Conservation (phyloP, 179 eudicot genomes). For the Nepenthes alata region DNA sequence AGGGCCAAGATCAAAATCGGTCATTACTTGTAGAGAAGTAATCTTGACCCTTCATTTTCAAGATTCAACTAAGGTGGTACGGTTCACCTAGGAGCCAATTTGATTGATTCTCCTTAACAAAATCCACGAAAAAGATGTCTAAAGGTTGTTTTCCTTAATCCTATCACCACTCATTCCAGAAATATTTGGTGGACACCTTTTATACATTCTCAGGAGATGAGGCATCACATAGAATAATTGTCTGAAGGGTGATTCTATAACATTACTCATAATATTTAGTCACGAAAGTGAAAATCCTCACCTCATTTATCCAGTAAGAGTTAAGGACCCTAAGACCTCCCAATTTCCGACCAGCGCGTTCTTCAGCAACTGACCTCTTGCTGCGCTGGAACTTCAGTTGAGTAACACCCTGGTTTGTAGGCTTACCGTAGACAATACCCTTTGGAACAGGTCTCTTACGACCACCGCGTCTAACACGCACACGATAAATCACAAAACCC, state of each 20-base stretch:
- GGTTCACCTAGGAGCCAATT: too few relatives aligned
- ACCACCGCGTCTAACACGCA: constrained; percentile 4
- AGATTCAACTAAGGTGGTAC: too few relatives aligned
- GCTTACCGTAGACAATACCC: constrained; percentile 2
- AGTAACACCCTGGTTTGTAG: constrained; percentile 3
- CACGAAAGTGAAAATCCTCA: not conserved
- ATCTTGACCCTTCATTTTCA: too few relatives aligned
- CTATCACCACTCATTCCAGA: too few relatives aligned
- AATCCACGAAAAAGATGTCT: too few relatives aligned
- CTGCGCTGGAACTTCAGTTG: constrained; percentile 1
- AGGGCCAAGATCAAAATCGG: too few relatives aligned
- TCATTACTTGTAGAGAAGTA: too few relatives aligned
- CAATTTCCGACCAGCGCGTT: constrained; percentile 16
- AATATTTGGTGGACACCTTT: not conserved
- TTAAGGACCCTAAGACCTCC: constrained; percentile 25
- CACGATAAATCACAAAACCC: constrained; percentile 22
- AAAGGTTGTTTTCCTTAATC: too few relatives aligned
- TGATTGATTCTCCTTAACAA: too few relatives aligned
- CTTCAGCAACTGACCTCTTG: constrained; percentile 23
- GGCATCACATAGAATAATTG: too few relatives aligned
- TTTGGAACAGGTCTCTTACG: constrained; percentile 3
- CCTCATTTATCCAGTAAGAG: constrained; percentile 26
- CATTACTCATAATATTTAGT: not conserved
- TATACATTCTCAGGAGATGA: not conserved
- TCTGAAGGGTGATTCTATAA: too few relatives aligned